Evolutionary conservation across 129 eudicot genomes (phyloP), one percentile per base, ranked within the genome.

Genomic region (Chrysanthemum seticuspe): DNA sequence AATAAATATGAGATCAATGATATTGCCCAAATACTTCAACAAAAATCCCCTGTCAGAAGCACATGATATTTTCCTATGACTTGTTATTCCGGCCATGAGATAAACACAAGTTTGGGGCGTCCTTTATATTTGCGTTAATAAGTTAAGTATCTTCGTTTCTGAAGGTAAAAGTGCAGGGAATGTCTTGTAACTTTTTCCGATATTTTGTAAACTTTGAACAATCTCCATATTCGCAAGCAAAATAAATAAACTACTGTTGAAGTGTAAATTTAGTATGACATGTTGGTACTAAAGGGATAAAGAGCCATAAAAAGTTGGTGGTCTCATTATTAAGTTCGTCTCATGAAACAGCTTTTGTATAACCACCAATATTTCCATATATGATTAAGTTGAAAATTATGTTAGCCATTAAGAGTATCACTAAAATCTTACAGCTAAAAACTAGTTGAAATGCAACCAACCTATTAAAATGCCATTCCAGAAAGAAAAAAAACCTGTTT

Each of bases 371-470:
- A 47, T 58, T 76, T 13, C 14, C 70, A 15, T 67, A 55, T 44
- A 44, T 47, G 62, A 68, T 5, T 47, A 29, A 76, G 70, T 47
- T 55, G 67, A 54, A 65, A 66, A 76, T 18, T 10, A 14, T 56
- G 74, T 45, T 59, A 56, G 67, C 52, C 50, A 58, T 51, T 14
- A 67, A 75, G n/a, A 25, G 34, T 54, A 65, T 25, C 65, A 51
- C 71, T 65, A 36, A 67, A 48, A 67, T 67, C 49, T 45, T 67
- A 67, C 74, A 67, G 68, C 68, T 67, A 70, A 67, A 56, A 67
- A 11, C 15, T 45, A 25, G 29, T 29, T 21, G 56, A 40, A 72
- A 49, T 23, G 48, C 55, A 75, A 54, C 31, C 45, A 78, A 74
- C 77, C 65, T 78, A 58, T 16, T 52, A 25, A 61, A 56, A 61